phyloP scores from a whole-genome alignment of 805 yeast species.

The Lipomyces orientalis region DNA sequence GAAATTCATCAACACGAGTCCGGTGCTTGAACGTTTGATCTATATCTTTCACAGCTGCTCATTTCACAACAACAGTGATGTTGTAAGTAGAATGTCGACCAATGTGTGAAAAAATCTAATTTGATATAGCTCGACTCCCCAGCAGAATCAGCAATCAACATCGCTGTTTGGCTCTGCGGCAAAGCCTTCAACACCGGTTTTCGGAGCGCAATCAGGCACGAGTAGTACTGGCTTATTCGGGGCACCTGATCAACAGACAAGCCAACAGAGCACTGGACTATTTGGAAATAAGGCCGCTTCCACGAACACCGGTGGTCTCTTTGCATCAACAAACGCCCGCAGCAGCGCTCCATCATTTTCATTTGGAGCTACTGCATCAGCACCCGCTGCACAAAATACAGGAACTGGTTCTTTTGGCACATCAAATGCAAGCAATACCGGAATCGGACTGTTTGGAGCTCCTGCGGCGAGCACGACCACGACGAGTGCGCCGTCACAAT shows the following conservation, averaged over 20 bases:
- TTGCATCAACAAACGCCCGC: slow-evolving; percentile 14
- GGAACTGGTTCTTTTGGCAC: neutral
- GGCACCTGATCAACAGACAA: slow-evolving; percentile 4
- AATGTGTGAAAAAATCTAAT: neutral
- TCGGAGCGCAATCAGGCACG: slow-evolving; percentile 15
- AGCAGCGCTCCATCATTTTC: neutral
- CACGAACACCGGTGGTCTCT: slow-evolving; percentile 5
- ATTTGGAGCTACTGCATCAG: slow-evolving; percentile 9
- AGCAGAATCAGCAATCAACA: slow-evolving; percentile 13
- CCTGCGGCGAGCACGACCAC: neutral
- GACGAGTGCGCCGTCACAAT: slow-evolving; percentile 13
- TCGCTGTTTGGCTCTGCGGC: slow-evolving; percentile 24
- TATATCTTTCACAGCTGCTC: neutral
- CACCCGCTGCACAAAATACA: neutral
- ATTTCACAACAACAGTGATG: neutral
- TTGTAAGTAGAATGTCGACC: neutral
- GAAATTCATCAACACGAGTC: too few relatives aligned
- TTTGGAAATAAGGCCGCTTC: slow-evolving; percentile 14
- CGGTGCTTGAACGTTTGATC: neutral
- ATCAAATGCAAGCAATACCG: slow-evolving; percentile 11
- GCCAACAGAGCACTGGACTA: slow-evolving; percentile 16
- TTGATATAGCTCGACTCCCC: slow-evolving; percentile 16
- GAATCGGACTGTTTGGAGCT: slow-evolving; percentile 10
- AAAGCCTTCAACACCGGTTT: slow-evolving; percentile 15
- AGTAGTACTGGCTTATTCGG: slow-evolving; percentile 5